Base-by-base conservation (phyloP, 305 asterid genomes). In the Fraxinus xanthoxyloides region DNA sequence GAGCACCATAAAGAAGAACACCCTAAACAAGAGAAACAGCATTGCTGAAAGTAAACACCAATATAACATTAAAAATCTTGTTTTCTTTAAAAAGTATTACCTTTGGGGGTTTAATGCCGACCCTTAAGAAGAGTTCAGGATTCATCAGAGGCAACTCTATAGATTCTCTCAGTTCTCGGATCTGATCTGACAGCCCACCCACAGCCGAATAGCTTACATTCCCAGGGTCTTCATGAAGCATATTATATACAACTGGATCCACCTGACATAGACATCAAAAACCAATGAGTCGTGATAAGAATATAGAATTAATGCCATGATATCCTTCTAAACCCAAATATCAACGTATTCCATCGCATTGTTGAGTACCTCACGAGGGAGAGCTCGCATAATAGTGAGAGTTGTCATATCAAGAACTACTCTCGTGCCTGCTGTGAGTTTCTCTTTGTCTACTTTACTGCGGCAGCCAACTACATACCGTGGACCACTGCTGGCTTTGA, bases 391-490 rank as follows among this genome's bases (percentile, higher is more conserved):
- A 77, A 95, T 93, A 28, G 99, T 95, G 76, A 95, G 97, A 10
- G 99, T 95, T 43, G 98, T 94, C 99, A 95, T 95, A 85, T 95
- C 99, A 78, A 95, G 97, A 78, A 94, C 98, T 75, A 94, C 99
- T 87, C 99, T 90, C 6, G 99, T 95, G 84, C 93, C 93, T 0
- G 93, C 80, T 74, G 97, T 93, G 35, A 95, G 91, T 86, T 95
- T 95, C 79, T 93, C 97, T 86, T 94, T 95, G 92, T 94, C 99
- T 80, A 95, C 98, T 92, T 95, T 95, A 85, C 82, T 95, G 85
- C 99, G 97, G 85, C 99, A 95, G 8, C 99, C 99, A 78, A 95
- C 99, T 73, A 95, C 99, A 83, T 95, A 95, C 89, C 99, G 90
- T 4, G 99, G 99, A 61, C 99, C 99, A 48, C 98, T 95, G 90